These are phyloP conservation scores for Tricholomella constricta DNA, from an alignment of 768 basidiomycete genomes.

Conservation along the genomic window DNA sequence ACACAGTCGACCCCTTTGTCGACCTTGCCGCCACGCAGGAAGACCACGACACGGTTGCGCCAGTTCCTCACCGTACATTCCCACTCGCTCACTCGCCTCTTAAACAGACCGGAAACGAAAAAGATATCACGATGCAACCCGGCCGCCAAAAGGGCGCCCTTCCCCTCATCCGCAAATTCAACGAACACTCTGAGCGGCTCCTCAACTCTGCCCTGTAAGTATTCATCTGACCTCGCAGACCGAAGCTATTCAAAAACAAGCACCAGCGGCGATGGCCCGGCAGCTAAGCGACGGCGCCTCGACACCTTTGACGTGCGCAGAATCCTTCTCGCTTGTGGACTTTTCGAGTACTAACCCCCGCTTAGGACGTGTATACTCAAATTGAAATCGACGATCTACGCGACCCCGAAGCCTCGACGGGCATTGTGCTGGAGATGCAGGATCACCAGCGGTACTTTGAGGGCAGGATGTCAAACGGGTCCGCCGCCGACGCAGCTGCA, in stretches of 20 bases:
- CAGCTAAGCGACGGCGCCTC: slow-evolving; percentile 62
- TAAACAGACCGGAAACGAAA: slow-evolving; percentile 82
- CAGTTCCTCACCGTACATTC: slow-evolving; percentile 1
- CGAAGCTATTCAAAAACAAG: neutral
- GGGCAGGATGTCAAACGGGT: slow-evolving; percentile 47
- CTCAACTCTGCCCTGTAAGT: slow-evolving; percentile 75
- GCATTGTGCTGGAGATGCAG: slow-evolving; percentile 85
- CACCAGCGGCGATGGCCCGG: slow-evolving; percentile 54
- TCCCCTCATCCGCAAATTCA: slow-evolving; percentile 95
- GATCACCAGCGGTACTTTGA: slow-evolving; percentile 84
- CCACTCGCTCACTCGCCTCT: neutral
- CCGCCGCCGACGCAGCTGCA: slow-evolving; percentile 27
- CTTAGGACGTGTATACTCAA: slow-evolving; percentile 44
- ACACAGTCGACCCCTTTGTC: slow-evolving; percentile 74
- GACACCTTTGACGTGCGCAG: slow-evolving; percentile 46
- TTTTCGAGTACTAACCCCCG: neutral
- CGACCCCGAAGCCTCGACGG: slow-evolving; percentile 61
- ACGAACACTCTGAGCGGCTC: slow-evolving; percentile 92
- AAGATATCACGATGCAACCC: slow-evolving; percentile 94
- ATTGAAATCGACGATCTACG: slow-evolving; percentile 88
- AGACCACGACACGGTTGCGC: slow-evolving; percentile 82
- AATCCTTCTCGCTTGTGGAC: neutral
- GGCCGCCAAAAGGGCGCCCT: slow-evolving; percentile 86
- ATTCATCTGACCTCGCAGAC: neutral
- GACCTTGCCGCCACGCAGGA: slow-evolving; percentile 87